phyloP scores from a whole-genome alignment of 768 basidiomycete genomes.

The Mycena floridula region DNA sequence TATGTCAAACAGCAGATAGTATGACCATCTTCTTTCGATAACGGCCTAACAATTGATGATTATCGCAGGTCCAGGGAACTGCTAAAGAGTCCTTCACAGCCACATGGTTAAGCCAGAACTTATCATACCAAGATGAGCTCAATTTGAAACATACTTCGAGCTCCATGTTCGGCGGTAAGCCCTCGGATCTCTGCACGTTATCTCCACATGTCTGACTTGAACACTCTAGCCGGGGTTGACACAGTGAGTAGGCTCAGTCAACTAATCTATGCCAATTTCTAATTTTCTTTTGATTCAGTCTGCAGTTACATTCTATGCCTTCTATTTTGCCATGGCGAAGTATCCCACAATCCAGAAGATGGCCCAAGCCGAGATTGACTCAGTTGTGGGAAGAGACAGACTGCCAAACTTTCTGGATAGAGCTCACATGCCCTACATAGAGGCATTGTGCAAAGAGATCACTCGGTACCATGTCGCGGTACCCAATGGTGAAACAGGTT shows the following conservation, averaged over 20 bases:
- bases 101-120: constrained; percentile 7
- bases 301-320: constrained; percentile 8
- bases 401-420: constrained; percentile 13
- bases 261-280: neutral
- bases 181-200: neutral
- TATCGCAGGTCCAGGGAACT: constrained; percentile 9
- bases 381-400: constrained; percentile 13
- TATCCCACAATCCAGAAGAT: constrained; percentile 12
- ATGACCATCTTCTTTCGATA: neutral
- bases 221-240: constrained; percentile 15
- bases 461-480: constrained; percentile 11
- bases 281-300: constrained; percentile 2
- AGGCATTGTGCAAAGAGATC: constrained; percentile 12
- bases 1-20: constrained; percentile 32
- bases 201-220: neutral
- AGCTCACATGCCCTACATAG: constrained; percentile 9
- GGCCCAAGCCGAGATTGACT: constrained; percentile 15
- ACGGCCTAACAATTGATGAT: too few species aligned
- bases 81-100: constrained; percentile 10
- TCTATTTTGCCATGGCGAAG: constrained; percentile 12
- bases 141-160: constrained; percentile 13
- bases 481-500: constrained; percentile 9
- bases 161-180: constrained; percentile 14
- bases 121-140: constrained; percentile 9
- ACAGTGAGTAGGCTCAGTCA: constrained; percentile 11